Evolutionary conservation across 805 yeast genomes (phyloP), one percentile per base, ranked within the genome.

Genomic region (Danielia reshetovae): DNA sequence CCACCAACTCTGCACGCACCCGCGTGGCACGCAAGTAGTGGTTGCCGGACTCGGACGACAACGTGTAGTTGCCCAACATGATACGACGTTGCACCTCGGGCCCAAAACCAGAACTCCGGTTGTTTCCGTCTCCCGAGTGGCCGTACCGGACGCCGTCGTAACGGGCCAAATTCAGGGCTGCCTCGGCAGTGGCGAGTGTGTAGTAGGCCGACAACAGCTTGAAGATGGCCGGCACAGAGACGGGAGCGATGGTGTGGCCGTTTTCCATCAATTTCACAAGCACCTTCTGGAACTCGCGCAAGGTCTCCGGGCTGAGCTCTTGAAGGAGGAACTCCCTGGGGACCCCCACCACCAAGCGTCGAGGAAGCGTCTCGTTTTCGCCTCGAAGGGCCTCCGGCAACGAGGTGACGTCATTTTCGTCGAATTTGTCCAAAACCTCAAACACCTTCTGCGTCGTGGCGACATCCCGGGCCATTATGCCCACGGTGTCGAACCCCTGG

Each of bases 61-160:
- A 64, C 34, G 87, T 85, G 59, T 82, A 89, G 41, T 87, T 86
- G 2, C 99, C 99, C 18, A 93, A 61, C 7, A 85, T 59, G 23
- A 93, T 79, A 50, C 99, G 74, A 32, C 86, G 74, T 54, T 83
- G 79, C 1, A 88, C 97, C 51, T 88, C 97, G 3, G 57, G 58
- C 0, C 97, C 96, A 52, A 94, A 82, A 0, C 82, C 84, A 5
- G 49, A 49, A 1, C 74, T 49, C 41, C 97, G 69, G 2, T 93
- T 84, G 2, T 68, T 62, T 7, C 19, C 18, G 4, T 9, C 24
- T 9, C 10, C 19, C 14, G 16, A 8, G 30, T n/a, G 15, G 0
- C 97, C 97, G 54, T 81, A 93, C 36, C 97, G 68, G 14, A 89
- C 65, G 2, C 98, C 98, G 59, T 93, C 98, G 52, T 74, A 93